A percentile compares a stretch with the other conserved stretches of the same genome.
These are phyloP conservation scores for Spergularia marina DNA, from an alignment of 148 eudicot genomes.

Conservation along the genomic window DNA sequence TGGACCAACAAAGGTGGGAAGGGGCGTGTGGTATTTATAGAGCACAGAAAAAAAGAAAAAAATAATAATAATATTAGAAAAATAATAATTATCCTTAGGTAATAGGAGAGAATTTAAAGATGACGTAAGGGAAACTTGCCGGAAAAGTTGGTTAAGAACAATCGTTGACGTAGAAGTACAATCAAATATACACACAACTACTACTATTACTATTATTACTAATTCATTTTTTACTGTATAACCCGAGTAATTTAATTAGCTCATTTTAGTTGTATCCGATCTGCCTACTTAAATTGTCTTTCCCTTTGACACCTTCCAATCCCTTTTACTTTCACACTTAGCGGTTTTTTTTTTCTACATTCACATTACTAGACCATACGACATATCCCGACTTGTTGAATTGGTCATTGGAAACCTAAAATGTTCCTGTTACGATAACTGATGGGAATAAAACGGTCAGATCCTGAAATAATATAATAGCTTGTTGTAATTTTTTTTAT, in stretches of 20 bases:
- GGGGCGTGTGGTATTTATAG: conserved; percentile 33
- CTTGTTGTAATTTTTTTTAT: no score
- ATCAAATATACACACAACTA: background rate
- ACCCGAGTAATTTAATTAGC: background rate
- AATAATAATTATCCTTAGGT: background rate
- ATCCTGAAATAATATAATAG: no score
- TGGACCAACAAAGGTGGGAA: conserved; percentile 19
- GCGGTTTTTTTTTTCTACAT: no score
- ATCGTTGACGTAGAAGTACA: conserved; percentile 31
- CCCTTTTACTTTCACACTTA: no score
- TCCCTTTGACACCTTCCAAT: no score
- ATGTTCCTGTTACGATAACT: no score
- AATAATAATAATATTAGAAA: background rate
- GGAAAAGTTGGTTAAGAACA: conserved; percentile 16
- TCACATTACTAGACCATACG: no score
- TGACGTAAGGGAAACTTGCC: conserved; percentile 14
- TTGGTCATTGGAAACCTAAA: no score
- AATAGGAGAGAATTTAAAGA: background rate
- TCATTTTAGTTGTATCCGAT: conserved; percentile 19
- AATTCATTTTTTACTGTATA: background rate
- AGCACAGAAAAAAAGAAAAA: background rate
- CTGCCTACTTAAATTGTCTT: conserved; percentile 19
- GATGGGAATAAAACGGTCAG: no score
- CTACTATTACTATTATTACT: background rate
- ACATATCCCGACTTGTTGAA: no score